Conservation (phyloP, 2,329 filamentous ascomycete genomes). For the Trichoderma koningiopsis region DNA sequence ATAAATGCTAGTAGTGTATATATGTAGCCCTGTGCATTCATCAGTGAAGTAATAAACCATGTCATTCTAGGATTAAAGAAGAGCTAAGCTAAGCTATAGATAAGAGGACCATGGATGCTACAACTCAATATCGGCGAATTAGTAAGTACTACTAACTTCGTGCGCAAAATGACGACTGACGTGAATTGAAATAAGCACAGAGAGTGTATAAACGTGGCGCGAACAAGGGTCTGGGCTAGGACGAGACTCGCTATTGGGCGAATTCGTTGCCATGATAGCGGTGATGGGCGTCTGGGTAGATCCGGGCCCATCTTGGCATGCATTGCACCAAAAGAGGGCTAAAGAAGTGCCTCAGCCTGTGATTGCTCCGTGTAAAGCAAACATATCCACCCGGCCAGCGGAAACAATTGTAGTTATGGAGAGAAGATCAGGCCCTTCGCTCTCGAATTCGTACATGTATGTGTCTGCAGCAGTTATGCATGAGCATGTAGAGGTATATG, state of each 20-base stretch:
- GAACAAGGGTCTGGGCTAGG: background rate
- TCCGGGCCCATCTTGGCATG: background rate
- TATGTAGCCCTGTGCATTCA: too few species aligned
- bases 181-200: background rate
- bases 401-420: background rate
- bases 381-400: background rate
- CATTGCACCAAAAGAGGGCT: background rate
- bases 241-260: background rate
- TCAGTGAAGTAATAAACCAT: too few species aligned
- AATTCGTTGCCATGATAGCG: background rate
- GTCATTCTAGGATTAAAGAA: too few species aligned
- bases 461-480: background rate
- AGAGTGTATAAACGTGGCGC: background rate
- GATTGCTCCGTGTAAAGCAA: background rate
- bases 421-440: background rate
- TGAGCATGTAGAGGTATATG: background rate
- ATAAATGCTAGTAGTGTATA: too few species aligned
- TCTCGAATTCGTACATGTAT: background rate
- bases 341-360: background rate
- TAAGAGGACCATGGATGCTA: background rate
- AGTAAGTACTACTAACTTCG: background rate
- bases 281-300: constrained; percentile 9
- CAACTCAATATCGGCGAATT: too few species aligned
- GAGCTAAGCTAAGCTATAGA: background rate
- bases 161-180: background rate